Evolutionary conservation across 192 early-diverging fungal species (phyloP).

Genomic region (Mortierella antarctica): DNA sequence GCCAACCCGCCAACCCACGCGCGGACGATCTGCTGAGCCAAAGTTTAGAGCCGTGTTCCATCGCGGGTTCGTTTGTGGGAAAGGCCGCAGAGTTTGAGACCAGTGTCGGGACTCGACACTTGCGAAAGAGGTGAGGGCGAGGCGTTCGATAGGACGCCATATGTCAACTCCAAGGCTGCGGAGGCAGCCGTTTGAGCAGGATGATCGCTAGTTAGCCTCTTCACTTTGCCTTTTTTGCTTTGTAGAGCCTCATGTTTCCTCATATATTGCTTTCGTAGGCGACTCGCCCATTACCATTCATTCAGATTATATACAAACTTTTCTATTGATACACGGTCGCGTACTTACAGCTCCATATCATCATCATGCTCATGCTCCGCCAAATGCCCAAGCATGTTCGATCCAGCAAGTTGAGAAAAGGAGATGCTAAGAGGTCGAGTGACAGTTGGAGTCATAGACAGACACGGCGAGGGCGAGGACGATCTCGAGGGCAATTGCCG

Average conservation of each 20-base stretch:
- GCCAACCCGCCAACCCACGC: conserved; percentile 55
- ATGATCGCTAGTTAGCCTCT: not conserved
- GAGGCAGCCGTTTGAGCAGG: not conserved
- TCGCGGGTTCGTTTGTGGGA: conserved; percentile 52
- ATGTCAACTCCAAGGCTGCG: no score
- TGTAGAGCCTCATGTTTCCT: no score
- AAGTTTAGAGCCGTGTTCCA: conserved; percentile 68
- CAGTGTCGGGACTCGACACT: not conserved
- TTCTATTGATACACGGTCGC: not conserved
- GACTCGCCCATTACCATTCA: no score
- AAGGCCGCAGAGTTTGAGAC: conserved; percentile 59
- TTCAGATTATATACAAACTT: not conserved
- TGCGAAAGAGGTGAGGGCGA: conserved; percentile 26
- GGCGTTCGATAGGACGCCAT: conserved; percentile 26
- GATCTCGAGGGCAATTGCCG: conserved; percentile 27
- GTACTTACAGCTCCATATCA: conserved; percentile 41
- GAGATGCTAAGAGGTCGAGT: conserved; percentile 38
- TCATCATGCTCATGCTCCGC: conserved; percentile 47
- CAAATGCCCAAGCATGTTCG: conserved; percentile 33
- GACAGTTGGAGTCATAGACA: conserved; percentile 39
- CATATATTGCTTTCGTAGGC: no score
- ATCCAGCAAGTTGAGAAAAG: conserved; percentile 31
- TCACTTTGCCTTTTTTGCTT: no score
- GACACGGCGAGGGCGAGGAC: conserved; percentile 36
- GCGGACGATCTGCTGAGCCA: conserved; percentile 64